These are phyloP conservation scores for Furcasterigmium sp. DNA, from an alignment of 2,329 filamentous ascomycete genomes.

Conservation along the genomic window DNA sequence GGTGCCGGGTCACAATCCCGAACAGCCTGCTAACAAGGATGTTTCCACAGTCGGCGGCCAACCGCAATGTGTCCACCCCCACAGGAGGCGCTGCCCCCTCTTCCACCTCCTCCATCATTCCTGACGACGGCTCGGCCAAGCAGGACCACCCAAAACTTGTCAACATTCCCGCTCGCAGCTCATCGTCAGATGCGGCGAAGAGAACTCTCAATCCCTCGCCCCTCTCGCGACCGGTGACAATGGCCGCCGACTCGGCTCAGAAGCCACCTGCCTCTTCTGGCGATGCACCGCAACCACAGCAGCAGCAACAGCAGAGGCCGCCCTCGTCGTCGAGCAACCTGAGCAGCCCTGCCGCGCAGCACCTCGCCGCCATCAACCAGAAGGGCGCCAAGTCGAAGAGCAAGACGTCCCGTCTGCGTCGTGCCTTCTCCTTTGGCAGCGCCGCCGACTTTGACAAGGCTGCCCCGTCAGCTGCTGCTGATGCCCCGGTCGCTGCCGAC, in stretches of 20 bases:
- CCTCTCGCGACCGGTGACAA: conserved; percentile 64
- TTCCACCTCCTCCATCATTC: conserved; percentile 22
- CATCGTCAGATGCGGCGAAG: conserved; percentile 62
- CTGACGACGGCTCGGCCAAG: conserved; percentile 40
- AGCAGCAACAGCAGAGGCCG: conserved; percentile 23
- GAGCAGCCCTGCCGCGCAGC: conserved; percentile 72
- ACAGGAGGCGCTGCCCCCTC: conserved; percentile 46
- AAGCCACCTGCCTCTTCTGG: conserved; percentile 29
- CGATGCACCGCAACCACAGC: conserved; percentile 24
- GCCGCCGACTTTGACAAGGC: conserved; percentile 82
- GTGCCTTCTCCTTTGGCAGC: conserved; percentile 95
- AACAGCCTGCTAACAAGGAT: conserved; percentile 39
- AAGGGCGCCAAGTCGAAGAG: conserved; percentile 73
- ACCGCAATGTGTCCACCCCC: conserved; percentile 51
- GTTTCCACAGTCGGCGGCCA: conserved; percentile 50
- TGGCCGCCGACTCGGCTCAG: conserved; percentile 49
- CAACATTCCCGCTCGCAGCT: conserved; percentile 56
- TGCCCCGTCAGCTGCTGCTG: conserved; percentile 33
- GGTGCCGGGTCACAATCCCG: conserved; percentile 2
- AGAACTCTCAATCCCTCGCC: conserved; percentile 65
- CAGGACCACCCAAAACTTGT: conserved; percentile 51
- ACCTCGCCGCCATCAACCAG: conserved; percentile 81
- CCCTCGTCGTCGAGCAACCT: conserved; percentile 24
- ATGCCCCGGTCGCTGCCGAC: conserved; percentile 17
- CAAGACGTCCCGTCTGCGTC: conserved; percentile 79